Base-by-base conservation (phyloP, 2,329 filamentous ascomycete genomes). In the Pestalotiopsis sp. region DNA sequence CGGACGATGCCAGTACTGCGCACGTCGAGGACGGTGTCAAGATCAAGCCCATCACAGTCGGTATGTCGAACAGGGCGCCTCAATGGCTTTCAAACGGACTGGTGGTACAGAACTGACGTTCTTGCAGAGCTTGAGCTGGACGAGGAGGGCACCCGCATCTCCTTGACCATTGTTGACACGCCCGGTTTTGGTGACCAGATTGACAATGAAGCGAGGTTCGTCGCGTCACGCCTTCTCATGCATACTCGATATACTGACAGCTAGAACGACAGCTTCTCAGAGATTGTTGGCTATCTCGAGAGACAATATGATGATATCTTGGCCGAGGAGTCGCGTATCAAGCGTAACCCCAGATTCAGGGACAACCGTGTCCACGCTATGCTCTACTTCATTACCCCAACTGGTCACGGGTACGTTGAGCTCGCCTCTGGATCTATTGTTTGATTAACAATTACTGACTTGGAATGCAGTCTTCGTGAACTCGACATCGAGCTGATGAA, bases 401-500 rank as follows among this genome's bases (percentile, higher is more conserved):
- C 96, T 71, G 96, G 96, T 78, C 94, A 98, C 82, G 95, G 92
- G 92, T 94, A 87, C 81, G 23, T 59, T 66, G n/a, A 73, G 13
- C 52, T 20, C 13, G 20, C 36, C 31, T 14, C 25, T 61, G 4
- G 25, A 25, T 13, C 40, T 12, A 3, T 41, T 20, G 38, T 52
- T 41, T 45, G 45, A 6, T 9, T 38, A 31, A 13, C 45, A 67
- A 57, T 68, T 75, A 76, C 63, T 77, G 68, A 36, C 27, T 59
- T 6, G 14, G 68, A 68, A 67, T 65, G 38, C 72, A 96, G 96
- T 80, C 93, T 99, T 75, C 96, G 96, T 81, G 96, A 99, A 87
- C 91, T 99, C 77, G 96, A 99, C 78, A 99, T 99, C 77, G 96
- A 99, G 86, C 89, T 99, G 80, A 99, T 99, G 96, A 98, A 95